Percentiles rank a stretch among this genome's conserved stretches.
phyloP scores from a whole-genome alignment of 1,284 basidiomycete genomes.

The Ustilago trichophora region DNA sequence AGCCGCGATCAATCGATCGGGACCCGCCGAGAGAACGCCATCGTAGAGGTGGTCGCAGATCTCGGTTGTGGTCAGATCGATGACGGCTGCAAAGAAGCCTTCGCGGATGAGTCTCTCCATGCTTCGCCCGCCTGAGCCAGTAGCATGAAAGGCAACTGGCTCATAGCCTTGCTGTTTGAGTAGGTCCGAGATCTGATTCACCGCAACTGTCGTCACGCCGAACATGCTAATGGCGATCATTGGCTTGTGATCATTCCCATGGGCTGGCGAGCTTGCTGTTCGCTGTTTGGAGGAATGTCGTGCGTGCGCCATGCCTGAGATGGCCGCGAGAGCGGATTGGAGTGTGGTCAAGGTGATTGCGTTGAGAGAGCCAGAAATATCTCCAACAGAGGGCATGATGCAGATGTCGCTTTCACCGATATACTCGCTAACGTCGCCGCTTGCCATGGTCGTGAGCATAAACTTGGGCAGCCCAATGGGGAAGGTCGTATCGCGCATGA shows the following conservation, averaged over 20 bases:
- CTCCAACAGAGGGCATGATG: slow-evolving; percentile 42
- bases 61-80: slow-evolving; percentile 45
- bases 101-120: slow-evolving; percentile 41
- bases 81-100: slow-evolving; percentile 31
- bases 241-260: slow-evolving; percentile 10
- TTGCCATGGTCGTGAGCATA: slow-evolving; percentile 42
- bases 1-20: slow-evolving; percentile 32
- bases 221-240: slow-evolving; percentile 46
- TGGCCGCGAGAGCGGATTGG: slow-evolving; percentile 20
- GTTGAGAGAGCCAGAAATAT: slow-evolving; percentile 42
- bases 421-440: slow-evolving; percentile 36
- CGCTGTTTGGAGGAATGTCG: slow-evolving; percentile 1
- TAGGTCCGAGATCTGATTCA: slow-evolving; percentile 27
- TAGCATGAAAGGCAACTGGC: slow-evolving; percentile 44
- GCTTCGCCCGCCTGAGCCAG: slow-evolving; percentile 33
- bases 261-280: not conserved
- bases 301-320: slow-evolving; percentile 34
- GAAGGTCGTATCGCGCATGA: slow-evolving; percentile 33
- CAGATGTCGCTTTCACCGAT: slow-evolving; percentile 40
- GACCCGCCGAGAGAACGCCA: slow-evolving; percentile 35
- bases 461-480: slow-evolving; percentile 42
- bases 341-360: slow-evolving; percentile 29
- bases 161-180: slow-evolving; percentile 27
- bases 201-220: slow-evolving; percentile 35
- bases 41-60: slow-evolving; percentile 35